Base-by-base conservation (phyloP, 306 rosid genomes). In the Alnus rubra region DNA sequence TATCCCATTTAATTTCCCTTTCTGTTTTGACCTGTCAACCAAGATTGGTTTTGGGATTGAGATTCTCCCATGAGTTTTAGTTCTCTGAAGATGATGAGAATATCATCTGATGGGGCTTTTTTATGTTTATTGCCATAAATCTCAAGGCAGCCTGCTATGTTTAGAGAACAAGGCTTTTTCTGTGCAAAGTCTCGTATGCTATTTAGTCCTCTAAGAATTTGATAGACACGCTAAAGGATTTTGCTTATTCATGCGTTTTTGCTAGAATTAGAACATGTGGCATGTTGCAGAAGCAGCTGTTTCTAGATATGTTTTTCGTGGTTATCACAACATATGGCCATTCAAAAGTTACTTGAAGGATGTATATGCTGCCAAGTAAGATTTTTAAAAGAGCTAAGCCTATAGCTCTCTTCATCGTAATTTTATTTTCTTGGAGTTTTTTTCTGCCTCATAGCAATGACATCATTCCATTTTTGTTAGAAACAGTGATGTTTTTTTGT, bases 11-110 rank as follows among this genome's bases (percentile, higher is more conserved):
- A 7, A 59, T 59, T 28, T 59, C 65, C 39, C 35, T 11, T 28
- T 59, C 65, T 23, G 65, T 59, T 59, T 64, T 67, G 31, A 67
- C 51, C 18, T 67, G 50, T 67, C 49, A 42, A 67, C 23, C 31
- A 11, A 62, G 12, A 55, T 55, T n/a, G 62, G 9, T n/a, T 55
- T 6, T 55, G 13, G 13, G 65, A 23, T 23, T 58, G 65, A 58
- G 65, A 23, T 58, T 58, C 15, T 28, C 33, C 35, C 9, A 28
- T 58, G 35, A 9, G 11, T 9, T 58, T 58, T 28, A 58, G 33
- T 58, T 19, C 35, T 28, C 3, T 58, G 65, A 28, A 58, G 44
- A 67, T 15, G 28, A 9, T 42, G 7, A 7, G 72, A 42, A 39
- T n/a, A 67, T 33, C 72, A 39, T n/a, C 51, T 67, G 45, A 5